Evolutionary conservation across 495 filamentous ascomycete genomes (phyloP), one percentile per base, ranked within the genome.

Genomic region (Penicillium arizonense): DNA sequence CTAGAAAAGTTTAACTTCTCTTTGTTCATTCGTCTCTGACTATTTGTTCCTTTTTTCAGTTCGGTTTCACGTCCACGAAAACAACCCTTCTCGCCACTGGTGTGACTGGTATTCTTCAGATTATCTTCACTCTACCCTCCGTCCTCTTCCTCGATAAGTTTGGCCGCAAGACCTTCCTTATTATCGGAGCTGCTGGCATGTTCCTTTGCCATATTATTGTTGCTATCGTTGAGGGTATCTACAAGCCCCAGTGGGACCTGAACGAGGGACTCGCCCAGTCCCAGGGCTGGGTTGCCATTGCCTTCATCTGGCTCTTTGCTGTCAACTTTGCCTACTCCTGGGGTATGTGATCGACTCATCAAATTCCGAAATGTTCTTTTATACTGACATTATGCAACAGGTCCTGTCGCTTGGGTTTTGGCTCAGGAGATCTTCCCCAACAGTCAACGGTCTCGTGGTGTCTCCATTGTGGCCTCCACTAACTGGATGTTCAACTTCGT

Each of bases 101-200:
- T 36, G 76, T 89, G 35, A 85, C 87, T 55, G 88, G 87, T 62
- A 87, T 86, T 14, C 61, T 89, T 18, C 86, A 88, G 66, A 87
- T 89, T 64, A 70, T 87, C 67, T 87, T 85, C 65, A 88, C 85
- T 0, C 63, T 80, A 4, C 69, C 84, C 35, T 80, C 82, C 52
- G 87, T 84, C 63, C 77, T 86, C 57, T 87, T 81, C 68, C 83
- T 90, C 54, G 87, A 91, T 61, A 82, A 79, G 51, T 87, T 81
- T 34, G 87, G 87, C 16, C 84, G 87, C 33, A 79, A 87, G 52
- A 80, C 82, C 3, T 77, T 90, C 32, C 80, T 93, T 20, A 81
- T 90, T 40, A 80, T 70, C 14, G 87, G 89, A 40, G 86, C 85
- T n/a, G 61, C 86, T 26, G 82, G 81, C 40, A 93, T 91, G 89